Evolutionary conservation across 192 early-diverging fungal genomes (phyloP).

Genomic region (Gaertneriomyces semiglobifer): DNA sequence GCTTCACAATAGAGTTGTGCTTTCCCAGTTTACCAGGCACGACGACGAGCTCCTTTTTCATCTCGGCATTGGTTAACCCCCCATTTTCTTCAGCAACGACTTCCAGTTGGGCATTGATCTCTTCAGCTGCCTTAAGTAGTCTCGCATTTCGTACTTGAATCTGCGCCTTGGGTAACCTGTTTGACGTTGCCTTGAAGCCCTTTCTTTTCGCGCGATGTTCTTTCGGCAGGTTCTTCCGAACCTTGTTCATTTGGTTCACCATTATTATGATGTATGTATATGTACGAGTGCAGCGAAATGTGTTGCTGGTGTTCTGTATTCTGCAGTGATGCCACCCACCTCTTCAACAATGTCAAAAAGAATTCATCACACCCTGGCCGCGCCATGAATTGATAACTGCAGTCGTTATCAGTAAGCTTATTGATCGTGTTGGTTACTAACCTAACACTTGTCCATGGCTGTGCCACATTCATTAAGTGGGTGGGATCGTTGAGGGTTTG

Average conservation of each 20-base stretch:
- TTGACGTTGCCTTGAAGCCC: constrained; percentile 7
- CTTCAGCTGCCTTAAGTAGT: constrained; percentile 2
- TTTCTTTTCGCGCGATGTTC: constrained; percentile 5
- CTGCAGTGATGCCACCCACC: too few species aligned
- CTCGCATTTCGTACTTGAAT: neutral
- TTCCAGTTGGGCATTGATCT: constrained; percentile 6
- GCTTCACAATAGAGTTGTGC: constrained; percentile 13
- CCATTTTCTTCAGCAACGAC: constrained; percentile 1
- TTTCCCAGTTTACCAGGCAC: constrained; percentile 15
- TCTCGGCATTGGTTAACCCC: neutral
- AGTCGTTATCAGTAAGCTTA: too few species aligned
- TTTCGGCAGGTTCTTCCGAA: constrained; percentile 26
- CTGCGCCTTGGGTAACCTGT: neutral
- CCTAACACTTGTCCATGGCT: too few species aligned
- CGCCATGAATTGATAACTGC: too few species aligned
- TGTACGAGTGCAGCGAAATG: too few species aligned
- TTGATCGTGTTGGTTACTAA: too few species aligned
- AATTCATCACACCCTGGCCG: too few species aligned
- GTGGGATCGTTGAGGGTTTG: too few species aligned
- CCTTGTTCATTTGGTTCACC: constrained; percentile 33
- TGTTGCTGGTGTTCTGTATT: too few species aligned
- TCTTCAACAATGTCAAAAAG: too few species aligned
- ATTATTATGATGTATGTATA: neutral
- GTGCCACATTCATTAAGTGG: too few species aligned
- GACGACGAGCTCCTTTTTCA: constrained; percentile 14